These are phyloP conservation scores for Aspergillus luchuensis DNA, from an alignment of 2,329 filamentous ascomycete genomes.

Conservation along the genomic window DNA sequence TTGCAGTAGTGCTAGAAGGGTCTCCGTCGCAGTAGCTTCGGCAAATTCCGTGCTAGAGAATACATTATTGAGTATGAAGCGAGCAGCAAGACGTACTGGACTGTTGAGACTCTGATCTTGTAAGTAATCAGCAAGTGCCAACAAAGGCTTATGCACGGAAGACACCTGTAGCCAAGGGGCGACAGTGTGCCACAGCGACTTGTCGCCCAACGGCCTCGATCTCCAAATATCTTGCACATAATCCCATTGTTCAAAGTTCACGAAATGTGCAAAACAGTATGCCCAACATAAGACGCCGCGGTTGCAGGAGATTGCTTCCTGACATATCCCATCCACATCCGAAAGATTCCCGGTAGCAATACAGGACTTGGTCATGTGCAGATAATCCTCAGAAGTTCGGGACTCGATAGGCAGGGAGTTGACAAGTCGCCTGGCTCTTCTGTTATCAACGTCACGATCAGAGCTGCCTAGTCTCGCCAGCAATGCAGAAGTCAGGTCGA, in stretches of 20 bases:
- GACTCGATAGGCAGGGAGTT: conserved; percentile 38
- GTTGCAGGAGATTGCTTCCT: conserved; percentile 37
- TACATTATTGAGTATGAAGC: conserved; percentile 29
- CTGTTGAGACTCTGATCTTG: conserved; percentile 3
- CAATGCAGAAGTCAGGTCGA: conserved; percentile 29
- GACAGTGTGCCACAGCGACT: conserved; percentile 16
- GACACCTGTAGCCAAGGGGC: conserved; percentile 18
- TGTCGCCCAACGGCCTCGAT: conserved; percentile 18
- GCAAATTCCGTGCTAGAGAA: conserved; percentile 31
- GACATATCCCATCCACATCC: conserved; percentile 45
- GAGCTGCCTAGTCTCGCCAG: conserved; percentile 47
- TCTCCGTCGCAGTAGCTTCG: conserved; percentile 31
- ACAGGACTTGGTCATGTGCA: conserved; percentile 47
- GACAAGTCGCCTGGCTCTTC: conserved; percentile 51
- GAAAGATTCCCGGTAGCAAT: conserved; percentile 42
- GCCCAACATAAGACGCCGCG: conserved; percentile 33
- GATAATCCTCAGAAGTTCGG: conserved; percentile 49
- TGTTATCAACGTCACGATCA: conserved; percentile 39
- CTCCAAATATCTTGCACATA: conserved; percentile 35
- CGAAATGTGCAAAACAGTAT: conserved; percentile 33
- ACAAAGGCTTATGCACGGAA: conserved; percentile 24
- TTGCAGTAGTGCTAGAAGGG: conserved; percentile 34
- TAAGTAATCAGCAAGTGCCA: conserved; percentile 28
- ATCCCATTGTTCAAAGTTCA: conserved; percentile 37
- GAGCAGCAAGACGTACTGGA: conserved; percentile 18